A percentile compares a stretch with the other conserved stretches of the same genome.
Evolutionary conservation across 129 eudicot species (phyloP).

Genomic region (Kitagawia praeruptora): DNA sequence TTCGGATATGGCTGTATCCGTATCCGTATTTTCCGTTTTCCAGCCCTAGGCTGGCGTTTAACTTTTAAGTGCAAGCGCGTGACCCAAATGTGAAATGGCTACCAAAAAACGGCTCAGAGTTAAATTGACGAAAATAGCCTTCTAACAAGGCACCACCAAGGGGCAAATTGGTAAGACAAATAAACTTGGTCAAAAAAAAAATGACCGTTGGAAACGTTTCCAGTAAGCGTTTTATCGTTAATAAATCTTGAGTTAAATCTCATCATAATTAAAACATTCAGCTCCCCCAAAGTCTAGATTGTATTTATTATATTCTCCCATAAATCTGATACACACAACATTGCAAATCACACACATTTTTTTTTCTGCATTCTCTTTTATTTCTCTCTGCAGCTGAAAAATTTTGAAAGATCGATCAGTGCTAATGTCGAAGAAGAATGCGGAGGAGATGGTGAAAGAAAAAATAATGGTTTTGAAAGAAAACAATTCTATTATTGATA

Average conservation of each 20-base stretch:
- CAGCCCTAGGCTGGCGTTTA: background rate
- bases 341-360: background rate
- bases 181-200: background rate
- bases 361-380: too few relatives aligned
- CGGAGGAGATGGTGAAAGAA: background rate
- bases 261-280: background rate
- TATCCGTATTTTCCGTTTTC: too few relatives aligned
- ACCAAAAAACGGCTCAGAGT: background rate
- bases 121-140: background rate
- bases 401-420: background rate
- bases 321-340: background rate
- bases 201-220: conserved; percentile 4
- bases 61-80: background rate
- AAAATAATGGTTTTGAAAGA: background rate
- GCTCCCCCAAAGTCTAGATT: background rate
- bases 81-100: background rate
- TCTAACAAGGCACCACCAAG: background rate
- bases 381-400: background rate
- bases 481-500: too few relatives aligned
- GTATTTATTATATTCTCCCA: background rate
- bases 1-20: too few relatives aligned
- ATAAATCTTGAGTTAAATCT: background rate
- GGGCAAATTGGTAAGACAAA: background rate
- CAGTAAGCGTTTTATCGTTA: background rate
- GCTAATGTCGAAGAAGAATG: background rate